Conservation (phyloP, 2,329 filamentous ascomycete species). For the Ophiocordyceps sinensis region DNA sequence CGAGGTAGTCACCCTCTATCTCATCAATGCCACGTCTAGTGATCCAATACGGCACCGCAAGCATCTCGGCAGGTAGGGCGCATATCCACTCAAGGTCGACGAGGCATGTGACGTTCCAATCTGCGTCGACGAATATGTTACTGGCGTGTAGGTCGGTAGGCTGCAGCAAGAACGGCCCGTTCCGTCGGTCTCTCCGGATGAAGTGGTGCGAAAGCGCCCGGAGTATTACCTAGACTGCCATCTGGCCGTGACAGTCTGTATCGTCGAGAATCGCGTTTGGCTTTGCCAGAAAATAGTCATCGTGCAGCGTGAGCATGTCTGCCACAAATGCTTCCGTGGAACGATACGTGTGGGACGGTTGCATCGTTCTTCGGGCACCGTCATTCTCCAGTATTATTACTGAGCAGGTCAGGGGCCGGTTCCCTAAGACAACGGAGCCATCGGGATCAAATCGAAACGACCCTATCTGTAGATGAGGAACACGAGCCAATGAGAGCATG, state of each 20-base stretch:
- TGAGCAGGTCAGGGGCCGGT: conserved; percentile 14
- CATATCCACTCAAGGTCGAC: conserved; percentile 21
- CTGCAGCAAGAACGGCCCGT: conserved; percentile 13
- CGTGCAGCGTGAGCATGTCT: conserved; percentile 11
- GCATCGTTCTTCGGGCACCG: conserved; percentile 14
- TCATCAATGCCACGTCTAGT: conserved; percentile 6
- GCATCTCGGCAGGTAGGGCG: conserved; percentile 8
- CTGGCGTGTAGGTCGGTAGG: conserved; percentile 17
- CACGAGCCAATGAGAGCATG: conserved; percentile 13
- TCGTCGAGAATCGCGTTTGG: conserved; percentile 10
- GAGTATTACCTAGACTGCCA: conserved; percentile 11
- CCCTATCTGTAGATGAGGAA: conserved; percentile 14
- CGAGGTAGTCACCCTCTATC: background rate
- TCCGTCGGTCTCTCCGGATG: conserved; percentile 6
- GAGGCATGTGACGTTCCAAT: conserved; percentile 18
- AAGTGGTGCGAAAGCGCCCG: conserved; percentile 10
- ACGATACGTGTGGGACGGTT: conserved; percentile 14
- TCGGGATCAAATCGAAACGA: conserved; percentile 14
- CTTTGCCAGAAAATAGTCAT: conserved; percentile 10
- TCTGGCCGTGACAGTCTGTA: conserved; percentile 14
- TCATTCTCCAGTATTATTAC: conserved; percentile 19
- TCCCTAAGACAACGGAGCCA: conserved; percentile 15
- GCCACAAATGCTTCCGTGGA: conserved; percentile 12
- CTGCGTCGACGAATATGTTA: conserved; percentile 20
- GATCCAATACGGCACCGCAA: conserved; percentile 8